Conservation (phyloP, 2,329 filamentous ascomycete genomes). For the Colletotrichum somersetense region DNA sequence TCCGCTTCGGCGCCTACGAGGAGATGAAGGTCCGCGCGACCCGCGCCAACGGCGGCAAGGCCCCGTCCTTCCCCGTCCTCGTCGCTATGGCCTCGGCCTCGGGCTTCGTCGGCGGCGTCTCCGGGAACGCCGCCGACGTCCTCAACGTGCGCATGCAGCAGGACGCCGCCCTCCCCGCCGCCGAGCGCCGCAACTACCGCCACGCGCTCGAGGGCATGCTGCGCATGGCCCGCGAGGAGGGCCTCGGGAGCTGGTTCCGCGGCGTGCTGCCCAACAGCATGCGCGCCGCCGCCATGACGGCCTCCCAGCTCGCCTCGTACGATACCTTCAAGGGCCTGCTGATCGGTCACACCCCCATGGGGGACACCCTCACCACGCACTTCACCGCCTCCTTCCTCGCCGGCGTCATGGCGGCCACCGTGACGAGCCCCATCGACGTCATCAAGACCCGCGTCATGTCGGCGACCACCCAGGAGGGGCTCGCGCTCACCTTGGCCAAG, state of each 20-base stretch:
- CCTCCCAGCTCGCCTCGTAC: conserved; percentile 85
- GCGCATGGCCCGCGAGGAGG: conserved; percentile 90
- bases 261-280: conserved; percentile 87
- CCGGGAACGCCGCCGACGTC: conserved; percentile 95
- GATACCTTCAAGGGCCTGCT: conserved; percentile 83
- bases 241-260: conserved; percentile 80
- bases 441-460: conserved; percentile 93
- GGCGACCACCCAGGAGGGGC: conserved; percentile 63
- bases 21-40: conserved; percentile 82
- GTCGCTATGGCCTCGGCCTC: conserved; percentile 85
- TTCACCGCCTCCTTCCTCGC: conserved; percentile 83
- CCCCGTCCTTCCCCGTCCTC: conserved; percentile 79
- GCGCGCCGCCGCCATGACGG: conserved; percentile 89
- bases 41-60: conserved; percentile 49
- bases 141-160: conserved; percentile 99
- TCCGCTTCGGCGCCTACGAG: conserved; percentile 96
- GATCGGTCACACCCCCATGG: conserved; percentile 74
- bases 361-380: conserved; percentile 80
- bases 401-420: conserved; percentile 85
- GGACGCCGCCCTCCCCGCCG: conserved; percentile 80
- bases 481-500: conserved; percentile 72
- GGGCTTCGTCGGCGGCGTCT: conserved; percentile 88
- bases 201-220: conserved; percentile 88
- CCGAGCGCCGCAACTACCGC: conserved; percentile 86
- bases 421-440: conserved; percentile 88